A percentile compares a stretch with the other conserved stretches of the same genome.
phyloP scores from a whole-genome alignment of 176 grass and related monocot species.

The Themeda triandra region DNA sequence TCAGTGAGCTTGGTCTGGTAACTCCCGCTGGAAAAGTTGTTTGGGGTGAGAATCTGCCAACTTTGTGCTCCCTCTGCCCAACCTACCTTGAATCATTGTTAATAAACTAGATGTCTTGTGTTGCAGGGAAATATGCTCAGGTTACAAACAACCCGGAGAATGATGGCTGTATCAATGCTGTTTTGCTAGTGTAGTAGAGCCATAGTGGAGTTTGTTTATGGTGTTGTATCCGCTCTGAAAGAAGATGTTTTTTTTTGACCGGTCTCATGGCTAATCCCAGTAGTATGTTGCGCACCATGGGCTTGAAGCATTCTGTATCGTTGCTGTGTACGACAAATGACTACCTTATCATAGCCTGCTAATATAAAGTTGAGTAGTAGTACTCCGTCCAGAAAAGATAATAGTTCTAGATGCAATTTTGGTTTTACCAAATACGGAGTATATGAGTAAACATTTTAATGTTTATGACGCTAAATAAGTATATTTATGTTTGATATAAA shows the following conservation, averaged over 20 bases:
- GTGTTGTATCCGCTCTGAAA: neutral
- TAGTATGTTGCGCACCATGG: neutral
- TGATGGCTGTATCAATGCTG: conserved; percentile 73
- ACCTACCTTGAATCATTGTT: neutral
- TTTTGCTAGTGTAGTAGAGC: conserved; percentile 66
- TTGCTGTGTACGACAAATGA: neutral
- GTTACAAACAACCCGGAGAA: conserved; percentile 86
- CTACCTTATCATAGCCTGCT: neutral
- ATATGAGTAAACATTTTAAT: too few species aligned
- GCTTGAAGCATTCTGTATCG: neutral
- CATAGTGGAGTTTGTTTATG: neutral
- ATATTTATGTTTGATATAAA: too few species aligned
- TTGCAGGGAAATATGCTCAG: conserved; percentile 77
- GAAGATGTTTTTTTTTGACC: neutral
- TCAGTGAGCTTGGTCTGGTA: conserved; percentile 83
- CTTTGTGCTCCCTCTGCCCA: neutral
- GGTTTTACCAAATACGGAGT: too few species aligned
- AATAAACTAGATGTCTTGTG: neutral
- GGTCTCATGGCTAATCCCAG: neutral
- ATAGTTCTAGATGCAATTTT: too few species aligned
- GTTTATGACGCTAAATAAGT: too few species aligned
- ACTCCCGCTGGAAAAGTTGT: conserved; percentile 86
- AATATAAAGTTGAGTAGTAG: neutral
- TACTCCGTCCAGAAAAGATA: too few species aligned
- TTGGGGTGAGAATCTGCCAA: conserved; percentile 52